Base-by-base conservation (phyloP, 768 basidiomycete genomes). In the Termitomyces sp. region DNA sequence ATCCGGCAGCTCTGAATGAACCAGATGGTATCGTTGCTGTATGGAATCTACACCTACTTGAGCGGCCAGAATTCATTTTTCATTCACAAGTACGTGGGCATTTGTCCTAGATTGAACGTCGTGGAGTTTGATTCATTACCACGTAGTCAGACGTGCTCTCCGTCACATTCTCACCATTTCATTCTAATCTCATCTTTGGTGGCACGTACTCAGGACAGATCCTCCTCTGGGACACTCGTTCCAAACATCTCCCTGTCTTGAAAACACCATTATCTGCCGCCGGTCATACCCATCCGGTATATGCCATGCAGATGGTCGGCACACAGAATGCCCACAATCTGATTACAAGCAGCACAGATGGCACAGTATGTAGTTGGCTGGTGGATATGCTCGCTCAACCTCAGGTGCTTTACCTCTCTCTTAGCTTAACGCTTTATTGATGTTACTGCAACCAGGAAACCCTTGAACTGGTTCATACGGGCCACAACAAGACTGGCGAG, bases 171-270 rank as follows among this genome's bases (percentile, higher is more conserved):
- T 98, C 97, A 0, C 95, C 97, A 0, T 98, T 97, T 73, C 96
- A 99, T 72, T 91, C 97, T 2, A 98, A 97, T 67, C 84, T 98
- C 18, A 83, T 99, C 41, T 97, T 98, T 62, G 97, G 97, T 54
- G 97, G 97, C 24, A 98, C 97, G n/a, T 98, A 98, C 70, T 98
- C 97, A 31, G 97, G 97, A 18, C 97, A 98, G 74, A 95, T 99
- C 61, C 77, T 99, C 30, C 82, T 98, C 0, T 99, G 97, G 97
- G 97, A 99, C 68, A 98, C 95, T 8, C 87, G 97, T 49, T 93
- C 95, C 2, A 96, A 96, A 70, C 94, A 97, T 69, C 78, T 98
- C 2, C 97, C 97, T 0, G 94, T 98, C 3, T 78, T 98, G 51
- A 99, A 98, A 76, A 97, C 97, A 6, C 97, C 97, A 0, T 74